These are phyloP conservation scores for Tuber borchii DNA, from an alignment of 495 filamentous ascomycete genomes.

Conservation along the genomic window DNA sequence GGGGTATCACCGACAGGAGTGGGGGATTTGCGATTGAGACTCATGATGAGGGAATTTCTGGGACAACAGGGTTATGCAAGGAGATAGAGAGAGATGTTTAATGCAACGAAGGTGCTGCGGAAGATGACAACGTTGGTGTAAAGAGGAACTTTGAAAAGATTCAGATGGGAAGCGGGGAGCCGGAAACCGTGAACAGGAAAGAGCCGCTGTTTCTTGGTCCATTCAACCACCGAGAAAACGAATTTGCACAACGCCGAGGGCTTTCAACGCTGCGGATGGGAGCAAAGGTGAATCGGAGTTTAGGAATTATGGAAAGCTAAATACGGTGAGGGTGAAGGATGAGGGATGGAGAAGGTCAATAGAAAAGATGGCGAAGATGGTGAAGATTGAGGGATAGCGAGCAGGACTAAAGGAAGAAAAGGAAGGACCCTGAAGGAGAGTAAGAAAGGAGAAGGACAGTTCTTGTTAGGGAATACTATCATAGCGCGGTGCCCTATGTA, in stretches of 20 bases:
- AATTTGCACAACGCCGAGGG: not conserved
- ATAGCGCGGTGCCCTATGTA: not conserved
- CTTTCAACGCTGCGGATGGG: not conserved
- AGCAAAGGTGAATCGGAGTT: not conserved
- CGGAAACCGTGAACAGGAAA: conserved; percentile 24
- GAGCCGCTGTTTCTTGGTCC: conserved; percentile 32
- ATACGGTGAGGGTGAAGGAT: not conserved
- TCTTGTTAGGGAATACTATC: not conserved
- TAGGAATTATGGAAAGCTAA: not conserved
- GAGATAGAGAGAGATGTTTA: conserved; percentile 14
- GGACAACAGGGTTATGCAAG: conserved; percentile 3
- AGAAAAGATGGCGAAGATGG: not conserved
- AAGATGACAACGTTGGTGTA: conserved; percentile 2
- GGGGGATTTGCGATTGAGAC: conserved; percentile 19
- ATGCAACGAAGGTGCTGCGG: not conserved
- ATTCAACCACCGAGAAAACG: conserved; percentile 18
- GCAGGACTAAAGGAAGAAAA: not conserved
- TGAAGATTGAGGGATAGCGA: not conserved
- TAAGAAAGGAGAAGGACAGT: conserved; percentile 1
- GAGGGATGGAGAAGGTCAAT: not conserved
- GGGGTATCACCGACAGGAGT: not conserved
- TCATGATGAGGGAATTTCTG: conserved; percentile 26
- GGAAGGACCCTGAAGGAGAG: conserved; percentile 1
- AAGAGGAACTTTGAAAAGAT: conserved; percentile 10
- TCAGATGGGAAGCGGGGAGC: conserved; percentile 12